These are phyloP conservation scores for Dendrobium officinale DNA, from an alignment of 106 monocot genomes.

Conservation along the genomic window DNA sequence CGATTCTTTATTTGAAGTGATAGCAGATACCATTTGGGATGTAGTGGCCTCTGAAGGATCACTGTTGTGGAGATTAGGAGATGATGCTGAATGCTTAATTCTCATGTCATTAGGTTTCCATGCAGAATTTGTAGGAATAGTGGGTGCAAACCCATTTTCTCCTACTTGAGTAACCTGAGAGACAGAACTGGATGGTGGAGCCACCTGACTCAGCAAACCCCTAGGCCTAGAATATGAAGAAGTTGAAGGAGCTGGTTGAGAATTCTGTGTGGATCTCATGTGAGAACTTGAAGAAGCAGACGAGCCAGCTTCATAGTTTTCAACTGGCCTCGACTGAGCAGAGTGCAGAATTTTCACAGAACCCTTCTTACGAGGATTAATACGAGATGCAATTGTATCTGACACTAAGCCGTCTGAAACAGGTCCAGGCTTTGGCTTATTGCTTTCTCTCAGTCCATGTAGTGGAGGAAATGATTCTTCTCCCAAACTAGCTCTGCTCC, in stretches of 20 bases:
- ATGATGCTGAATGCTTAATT: conserved; percentile 58
- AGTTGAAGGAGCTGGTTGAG: neutral
- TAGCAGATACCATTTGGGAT: conserved; percentile 1
- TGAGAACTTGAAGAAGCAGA: conserved; percentile 17
- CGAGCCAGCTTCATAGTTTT: conserved; percentile 6
- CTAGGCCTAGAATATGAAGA: conserved; percentile 15
- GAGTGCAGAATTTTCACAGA: conserved; percentile 19
- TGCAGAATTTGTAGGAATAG: conserved; percentile 16
- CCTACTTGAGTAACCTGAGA: conserved; percentile 12
- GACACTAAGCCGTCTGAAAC: conserved; percentile 19
- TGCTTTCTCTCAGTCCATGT: conserved; percentile 39
- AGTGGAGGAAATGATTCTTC: conserved; percentile 87
- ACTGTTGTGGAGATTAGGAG: conserved; percentile 34
- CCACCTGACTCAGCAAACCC: conserved; percentile 9
- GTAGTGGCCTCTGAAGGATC: conserved; percentile 8
- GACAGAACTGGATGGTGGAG: neutral
- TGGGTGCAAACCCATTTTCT: conserved; percentile 27
- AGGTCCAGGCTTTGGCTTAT: conserved; percentile 21
- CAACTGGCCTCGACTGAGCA: conserved; percentile 16
- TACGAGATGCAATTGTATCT: conserved; percentile 38
- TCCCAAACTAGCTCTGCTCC: conserved; percentile 24
- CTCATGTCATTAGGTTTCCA: conserved; percentile 21
- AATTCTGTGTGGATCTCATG: conserved; percentile 7
- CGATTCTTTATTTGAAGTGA: neutral
- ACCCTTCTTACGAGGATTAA: conserved; percentile 27